These are phyloP conservation scores for Trichoderma arundinaceum DNA, from an alignment of 2,329 filamentous ascomycete species.

Conservation along the genomic window DNA sequence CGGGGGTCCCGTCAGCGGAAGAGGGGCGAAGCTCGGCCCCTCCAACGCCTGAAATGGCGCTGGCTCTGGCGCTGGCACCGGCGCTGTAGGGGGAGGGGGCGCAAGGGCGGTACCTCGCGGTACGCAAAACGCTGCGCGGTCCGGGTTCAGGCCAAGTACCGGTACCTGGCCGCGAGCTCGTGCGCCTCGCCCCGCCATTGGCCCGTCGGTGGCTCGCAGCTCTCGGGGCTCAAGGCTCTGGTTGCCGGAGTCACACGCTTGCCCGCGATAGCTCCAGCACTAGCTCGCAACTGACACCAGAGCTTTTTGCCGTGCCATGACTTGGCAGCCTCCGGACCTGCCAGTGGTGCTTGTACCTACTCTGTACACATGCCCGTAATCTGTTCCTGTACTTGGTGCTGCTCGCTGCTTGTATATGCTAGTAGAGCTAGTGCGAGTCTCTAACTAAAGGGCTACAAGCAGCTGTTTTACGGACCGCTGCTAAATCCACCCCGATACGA, in stretches of 20 bases:
- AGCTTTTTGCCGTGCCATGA: slow-evolving; percentile 10
- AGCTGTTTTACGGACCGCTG: not conserved
- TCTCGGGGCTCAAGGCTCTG: slow-evolving; percentile 27
- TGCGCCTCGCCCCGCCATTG: slow-evolving; percentile 25
- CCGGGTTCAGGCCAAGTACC: not conserved
- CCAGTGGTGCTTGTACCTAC: too few species aligned
- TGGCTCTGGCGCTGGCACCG: not conserved
- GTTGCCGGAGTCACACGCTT: slow-evolving; percentile 29
- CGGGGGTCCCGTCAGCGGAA: slow-evolving; percentile 36
- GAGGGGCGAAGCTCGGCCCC: slow-evolving; percentile 33
- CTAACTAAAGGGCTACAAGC: too few species aligned
- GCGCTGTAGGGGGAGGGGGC: slow-evolving; percentile 16
- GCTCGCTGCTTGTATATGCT: too few species aligned
- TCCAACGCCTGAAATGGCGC: slow-evolving; percentile 17
- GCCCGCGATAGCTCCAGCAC: slow-evolving; percentile 18
- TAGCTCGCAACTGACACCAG: slow-evolving; percentile 15
- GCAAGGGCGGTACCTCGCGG: slow-evolving; percentile 24
- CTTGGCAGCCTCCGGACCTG: too few species aligned
- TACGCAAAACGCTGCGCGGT: slow-evolving; percentile 3
- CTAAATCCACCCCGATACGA: not conserved
- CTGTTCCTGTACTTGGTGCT: too few species aligned
- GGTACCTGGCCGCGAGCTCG: slow-evolving; percentile 14
- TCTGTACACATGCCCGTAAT: too few species aligned
- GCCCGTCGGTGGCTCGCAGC: slow-evolving; percentile 18
- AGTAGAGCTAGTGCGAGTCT: too few species aligned